Evolutionary conservation across 1,284 basidiomycete species (phyloP).

Genomic region (Wolfiporia cocos): DNA sequence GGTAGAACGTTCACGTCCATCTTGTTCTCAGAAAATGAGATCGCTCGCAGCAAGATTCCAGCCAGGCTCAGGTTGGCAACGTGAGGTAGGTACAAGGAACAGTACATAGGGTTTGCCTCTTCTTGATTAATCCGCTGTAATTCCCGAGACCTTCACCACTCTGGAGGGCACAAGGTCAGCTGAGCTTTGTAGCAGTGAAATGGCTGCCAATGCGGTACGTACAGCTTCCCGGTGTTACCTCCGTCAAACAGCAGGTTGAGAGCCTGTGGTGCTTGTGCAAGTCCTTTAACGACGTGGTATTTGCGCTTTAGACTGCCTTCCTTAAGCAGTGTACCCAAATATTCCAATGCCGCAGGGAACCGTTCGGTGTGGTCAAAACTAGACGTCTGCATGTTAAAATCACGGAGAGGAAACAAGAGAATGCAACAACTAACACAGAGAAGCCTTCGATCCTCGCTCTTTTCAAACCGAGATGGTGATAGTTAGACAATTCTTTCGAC

Average conservation of each 20-base stretch:
- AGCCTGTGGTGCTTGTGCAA: conserved; percentile 65
- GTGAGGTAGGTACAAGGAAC: no score
- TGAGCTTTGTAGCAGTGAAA: no score
- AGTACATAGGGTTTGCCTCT: no score
- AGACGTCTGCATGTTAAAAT: not conserved
- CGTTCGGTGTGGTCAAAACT: conserved; percentile 62
- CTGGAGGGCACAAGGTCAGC: no score
- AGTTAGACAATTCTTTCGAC: conserved; percentile 48
- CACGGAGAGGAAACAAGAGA: not conserved
- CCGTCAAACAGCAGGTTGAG: conserved; percentile 71
- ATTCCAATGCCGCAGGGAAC: conserved; percentile 46
- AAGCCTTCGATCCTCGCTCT: conserved; percentile 80
- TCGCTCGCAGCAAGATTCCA: no score
- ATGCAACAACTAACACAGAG: conserved; percentile 49
- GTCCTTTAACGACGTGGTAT: conserved; percentile 72
- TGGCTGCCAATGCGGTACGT: no score
- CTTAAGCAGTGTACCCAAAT: conserved; percentile 47
- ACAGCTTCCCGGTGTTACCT: conserved; percentile 82
- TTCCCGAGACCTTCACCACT: no score
- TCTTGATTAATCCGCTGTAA: no score
- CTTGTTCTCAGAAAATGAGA: no score
- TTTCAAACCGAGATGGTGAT: conserved; percentile 64
- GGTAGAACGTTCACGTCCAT: no score
- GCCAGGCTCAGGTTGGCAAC: no score
- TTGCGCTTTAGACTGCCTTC: conserved; percentile 75